Percentiles rank a stretch among this genome's conserved stretches.
phyloP scores from a whole-genome alignment of 2,329 filamentous ascomycete genomes.

The Sporothrix phasma region DNA sequence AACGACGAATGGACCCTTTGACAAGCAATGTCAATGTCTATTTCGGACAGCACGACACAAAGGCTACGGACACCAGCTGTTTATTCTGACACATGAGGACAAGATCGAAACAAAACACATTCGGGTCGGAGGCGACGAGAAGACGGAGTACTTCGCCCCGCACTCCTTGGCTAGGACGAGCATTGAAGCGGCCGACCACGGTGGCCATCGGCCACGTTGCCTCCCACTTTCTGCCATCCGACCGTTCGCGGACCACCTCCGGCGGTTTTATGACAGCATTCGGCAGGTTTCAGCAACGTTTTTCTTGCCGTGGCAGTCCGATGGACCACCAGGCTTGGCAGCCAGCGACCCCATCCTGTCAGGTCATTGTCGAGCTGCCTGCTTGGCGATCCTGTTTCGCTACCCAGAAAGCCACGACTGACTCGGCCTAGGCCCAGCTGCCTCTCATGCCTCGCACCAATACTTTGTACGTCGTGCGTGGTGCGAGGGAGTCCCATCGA shows the following conservation, averaged over 20 bases:
- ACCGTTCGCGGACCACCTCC: not conserved
- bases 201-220: not conserved
- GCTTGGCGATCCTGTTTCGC: conserved; percentile 1
- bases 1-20: not conserved
- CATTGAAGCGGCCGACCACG: not conserved
- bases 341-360: not conserved
- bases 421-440: not conserved
- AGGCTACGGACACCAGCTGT: not conserved
- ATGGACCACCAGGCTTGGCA: not conserved
- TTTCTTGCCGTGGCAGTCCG: not conserved
- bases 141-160: not conserved
- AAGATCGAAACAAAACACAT: not conserved
- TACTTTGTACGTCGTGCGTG: too few relatives aligned
- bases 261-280: conserved; percentile 5
- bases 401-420: not conserved
- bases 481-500: not conserved
- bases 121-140: not conserved
- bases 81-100: not conserved
- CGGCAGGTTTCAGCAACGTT: conserved; percentile 9
- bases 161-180: not conserved
- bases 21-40: not conserved
- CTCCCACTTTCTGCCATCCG: not conserved
- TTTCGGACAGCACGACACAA: not conserved
- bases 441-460: not conserved
- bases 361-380: not conserved